Evolutionary conservation across 345 rosid species (phyloP), one percentile per base, ranked within the genome.

Genomic region (Excoecaria cochinchinensis): DNA sequence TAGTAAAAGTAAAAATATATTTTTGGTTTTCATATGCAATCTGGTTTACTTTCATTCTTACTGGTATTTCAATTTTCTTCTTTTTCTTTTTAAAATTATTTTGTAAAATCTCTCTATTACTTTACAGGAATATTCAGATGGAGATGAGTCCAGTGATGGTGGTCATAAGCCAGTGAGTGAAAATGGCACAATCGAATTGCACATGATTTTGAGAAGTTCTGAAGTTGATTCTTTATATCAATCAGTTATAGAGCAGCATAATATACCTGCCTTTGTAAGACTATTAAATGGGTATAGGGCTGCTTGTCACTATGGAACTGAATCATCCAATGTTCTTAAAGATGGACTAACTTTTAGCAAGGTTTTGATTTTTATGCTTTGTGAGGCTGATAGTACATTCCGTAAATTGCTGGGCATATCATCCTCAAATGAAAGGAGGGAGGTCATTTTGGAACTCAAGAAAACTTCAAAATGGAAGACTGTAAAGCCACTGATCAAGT

Each of bases 261-360:
- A 82, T 78, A 79, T 86, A 42, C 80, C 89, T 70, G 93, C 97
- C 67, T 72, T 95, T 68, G 74, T 66, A 69, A 84, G 88, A 76
- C 71, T 93, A 60, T 56, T 93, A 62, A 95, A 93, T 78, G 91
- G 88, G 72, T 95, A 90, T 78, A 87, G 90, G 77, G 90, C 97
- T 73, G 97, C 92, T 42, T 91, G 97, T 82, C 92, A 83, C 70
- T 90, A 81, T 77, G 89, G 95, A 19, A 79, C 86, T 15, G 90
- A 90, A 82, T 75, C 91, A 78, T 75, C 81, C 48, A 82, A 64
- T 55, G 63, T 70, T 79, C 61, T 73, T 60, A 81, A 76, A 79
- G 88, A 90, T 76, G 75, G 86, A 59, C 77, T 69, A 79, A 78
- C 83, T 12, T 90, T 85, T 80, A 82, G 89, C 83, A 83, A 80